Base-by-base conservation (phyloP, 169 alveolate genomes). In the Ichthyophthirius multifiliis region DNA sequence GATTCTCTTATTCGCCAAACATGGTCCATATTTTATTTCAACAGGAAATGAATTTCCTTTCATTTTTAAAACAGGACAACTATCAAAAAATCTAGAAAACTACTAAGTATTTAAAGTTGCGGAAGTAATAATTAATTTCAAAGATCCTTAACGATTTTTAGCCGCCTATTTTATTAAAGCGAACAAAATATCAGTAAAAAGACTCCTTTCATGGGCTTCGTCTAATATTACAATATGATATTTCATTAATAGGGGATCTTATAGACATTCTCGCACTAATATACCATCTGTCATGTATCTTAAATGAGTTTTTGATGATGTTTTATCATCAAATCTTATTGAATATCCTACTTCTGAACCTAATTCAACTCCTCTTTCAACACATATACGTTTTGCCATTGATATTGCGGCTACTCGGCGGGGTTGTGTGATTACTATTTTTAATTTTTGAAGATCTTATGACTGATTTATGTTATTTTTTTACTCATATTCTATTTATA, bases 151-250 rank as follows among this genome's bases (percentile, higher is more conserved):
- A 31, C 95, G 78, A 55, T 86, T 75, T 45, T 74, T 47, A 10
- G 93, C 94, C n/a, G 93, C 93, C 63, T 83, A 27, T 73, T 92
- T 93, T 1, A 92, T 89, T 41, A 95, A 65, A 12, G 96, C 95
- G 75, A 95, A 91, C 6, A 95, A 75, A 12, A 95, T 87, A 83
- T 95, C 98, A 2, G 97, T 95, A 65, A 75, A 86, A 6, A 95
- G 78, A 43, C 93, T 85, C 67, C 97, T 74, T 84, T 95, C 98
- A 83, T 95, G 98, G 16, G 96, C 98, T 64, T 95, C 98, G 87
- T 95, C 98, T 7, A 95, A 81, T 3, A 95, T 85, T 2, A 93
- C 92, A 10, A 91, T 95, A 46, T 84, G 74, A 81, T 93, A 93
- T 31, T 79, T 83, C 13, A 74, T 74, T 30, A 95, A 80, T 62